Conservation (phyloP, 2,329 filamentous ascomycete genomes). For the Nothophaeocryptopus gaeumannii region DNA sequence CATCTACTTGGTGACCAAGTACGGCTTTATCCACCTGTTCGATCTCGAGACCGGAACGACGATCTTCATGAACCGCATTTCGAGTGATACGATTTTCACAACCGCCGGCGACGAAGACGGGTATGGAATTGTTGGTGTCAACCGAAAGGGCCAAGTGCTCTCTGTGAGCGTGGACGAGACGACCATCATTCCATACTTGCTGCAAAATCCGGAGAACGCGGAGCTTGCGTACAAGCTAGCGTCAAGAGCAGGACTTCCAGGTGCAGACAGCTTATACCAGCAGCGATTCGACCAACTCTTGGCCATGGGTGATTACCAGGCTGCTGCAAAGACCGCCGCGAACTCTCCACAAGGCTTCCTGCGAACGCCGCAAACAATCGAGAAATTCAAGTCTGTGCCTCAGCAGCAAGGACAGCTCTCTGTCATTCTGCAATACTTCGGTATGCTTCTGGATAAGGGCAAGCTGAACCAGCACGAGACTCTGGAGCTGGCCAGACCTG, state of each 20-base stretch:
- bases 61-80: slow-evolving; percentile 99
- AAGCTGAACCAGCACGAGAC: slow-evolving; percentile 90
- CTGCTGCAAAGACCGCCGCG: slow-evolving; percentile 92
- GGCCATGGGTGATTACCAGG: slow-evolving; percentile 72
- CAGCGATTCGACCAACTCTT: slow-evolving; percentile 91
- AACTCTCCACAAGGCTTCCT: slow-evolving; percentile 96
- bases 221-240: slow-evolving; percentile 94
- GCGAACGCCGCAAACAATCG: slow-evolving; percentile 90
- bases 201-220: slow-evolving; percentile 93
- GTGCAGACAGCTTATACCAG: slow-evolving; percentile 88
- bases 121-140: slow-evolving; percentile 87
- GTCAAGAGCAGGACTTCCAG: slow-evolving; percentile 86
- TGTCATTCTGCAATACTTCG: slow-evolving; percentile 94
- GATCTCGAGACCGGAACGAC: slow-evolving; percentile 92
- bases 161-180: slow-evolving; percentile 90
- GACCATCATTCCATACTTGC: slow-evolving; percentile 87
- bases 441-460: slow-evolving; percentile 94
- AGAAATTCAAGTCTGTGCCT: slow-evolving; percentile 86
- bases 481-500: slow-evolving; percentile 86
- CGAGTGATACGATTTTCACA: slow-evolving; percentile 97
- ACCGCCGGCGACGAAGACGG: slow-evolving; percentile 81
- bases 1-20: slow-evolving; percentile 97
- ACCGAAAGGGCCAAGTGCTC: slow-evolving; percentile 94
- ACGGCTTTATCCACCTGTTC: slow-evolving; percentile 98
- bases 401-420: slow-evolving; percentile 83